A percentile compares a stretch with the other conserved stretches of the same genome.
Conservation (phyloP, 2,329 filamentous ascomycete species). For the Paramyrothecium sp. region DNA sequence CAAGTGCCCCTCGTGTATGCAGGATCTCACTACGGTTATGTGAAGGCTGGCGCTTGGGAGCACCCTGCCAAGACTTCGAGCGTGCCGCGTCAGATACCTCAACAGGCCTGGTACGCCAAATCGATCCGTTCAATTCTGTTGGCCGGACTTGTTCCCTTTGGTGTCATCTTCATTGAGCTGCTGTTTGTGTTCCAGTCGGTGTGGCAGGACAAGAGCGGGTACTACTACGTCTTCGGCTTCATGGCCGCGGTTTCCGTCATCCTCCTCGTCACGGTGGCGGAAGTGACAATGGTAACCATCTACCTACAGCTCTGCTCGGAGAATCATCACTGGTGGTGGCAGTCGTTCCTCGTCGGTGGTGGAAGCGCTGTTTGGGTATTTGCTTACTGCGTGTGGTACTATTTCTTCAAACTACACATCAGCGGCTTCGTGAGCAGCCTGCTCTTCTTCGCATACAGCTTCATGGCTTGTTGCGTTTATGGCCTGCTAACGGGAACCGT, state of each 20-base stretch:
- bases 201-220: conserved; percentile 88
- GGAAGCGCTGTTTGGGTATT: conserved; percentile 81
- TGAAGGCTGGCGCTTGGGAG: conserved; percentile 66
- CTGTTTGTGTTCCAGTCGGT: conserved; percentile 84
- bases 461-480: conserved; percentile 78
- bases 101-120: conserved; percentile 72
- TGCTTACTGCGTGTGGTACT: conserved; percentile 81
- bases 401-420: conserved; percentile 76
- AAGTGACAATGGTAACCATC: conserved; percentile 80
- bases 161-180: conserved; percentile 84
- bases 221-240: conserved; percentile 91
- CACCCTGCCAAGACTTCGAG: conserved; percentile 77
- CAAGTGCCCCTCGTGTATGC: conserved; percentile 82
- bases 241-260: conserved; percentile 71
- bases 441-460: conserved; percentile 83
- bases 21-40: conserved; percentile 76
- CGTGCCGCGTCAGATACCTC: conserved; percentile 72
- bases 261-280: conserved; percentile 72
- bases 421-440: conserved; percentile 75
- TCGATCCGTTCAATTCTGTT: conserved; percentile 64
- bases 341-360: conserved; percentile 77
- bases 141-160: conserved; percentile 78
- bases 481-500: conserved; percentile 79
- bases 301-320: conserved; percentile 82
- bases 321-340: conserved; percentile 94